Evolutionary conservation across 495 filamentous ascomycete genomes (phyloP).

Genomic region (Hypoxylon rickii): DNA sequence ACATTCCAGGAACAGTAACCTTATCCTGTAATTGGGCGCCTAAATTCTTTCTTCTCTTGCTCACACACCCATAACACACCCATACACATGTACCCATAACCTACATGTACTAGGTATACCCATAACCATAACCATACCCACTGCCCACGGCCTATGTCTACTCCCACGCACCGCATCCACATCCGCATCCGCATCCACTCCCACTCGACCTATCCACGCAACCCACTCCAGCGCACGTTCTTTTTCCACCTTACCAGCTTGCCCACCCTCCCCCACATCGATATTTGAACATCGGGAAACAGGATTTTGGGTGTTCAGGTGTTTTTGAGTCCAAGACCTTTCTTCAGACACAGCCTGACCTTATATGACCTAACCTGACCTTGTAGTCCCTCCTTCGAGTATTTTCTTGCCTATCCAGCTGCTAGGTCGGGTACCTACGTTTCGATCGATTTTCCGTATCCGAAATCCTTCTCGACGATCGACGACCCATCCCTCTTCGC

Average conservation of each 20-base stretch:
- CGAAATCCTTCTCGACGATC: background rate
- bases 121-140: no score
- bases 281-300: conserved; percentile 1
- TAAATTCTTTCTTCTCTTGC: conserved; percentile 21
- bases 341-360: background rate
- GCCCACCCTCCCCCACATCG: conserved; percentile 25
- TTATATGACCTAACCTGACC: conserved; percentile 16
- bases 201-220: no score
- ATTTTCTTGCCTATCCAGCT: conserved; percentile 1
- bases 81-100: no score
- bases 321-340: background rate
- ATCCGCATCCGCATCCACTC: no score
- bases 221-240: background rate
- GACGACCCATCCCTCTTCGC: background rate
- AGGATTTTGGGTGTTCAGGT: conserved; percentile 7
- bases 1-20: conserved; percentile 35
- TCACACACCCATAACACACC: no score
- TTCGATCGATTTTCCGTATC: background rate
- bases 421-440: background rate
- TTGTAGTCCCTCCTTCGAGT: conserved; percentile 20
- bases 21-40: conserved; percentile 29
- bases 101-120: no score
- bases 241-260: no score
- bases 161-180: no score
- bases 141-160: no score